Percentiles rank a stretch among this genome's conserved stretches.
phyloP scores from a whole-genome alignment of 495 filamentous ascomycete genomes.

The Neurospora tetrasperma region DNA sequence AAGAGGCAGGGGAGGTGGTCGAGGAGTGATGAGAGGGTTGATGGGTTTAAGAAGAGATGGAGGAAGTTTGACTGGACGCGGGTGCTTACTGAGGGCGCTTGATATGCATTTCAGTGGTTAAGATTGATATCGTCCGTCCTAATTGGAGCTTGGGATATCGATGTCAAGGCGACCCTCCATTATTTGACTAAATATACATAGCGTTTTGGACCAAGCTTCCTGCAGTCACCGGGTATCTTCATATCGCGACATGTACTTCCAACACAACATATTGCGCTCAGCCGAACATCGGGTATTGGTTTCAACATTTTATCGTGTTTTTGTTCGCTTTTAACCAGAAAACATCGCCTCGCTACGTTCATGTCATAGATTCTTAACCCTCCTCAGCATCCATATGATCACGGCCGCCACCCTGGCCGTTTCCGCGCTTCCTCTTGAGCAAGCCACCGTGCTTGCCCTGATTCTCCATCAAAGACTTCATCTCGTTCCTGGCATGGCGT shows the following conservation, averaged over 20 bases:
- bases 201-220: neutral
- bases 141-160: neutral
- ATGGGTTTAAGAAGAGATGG: constrained; percentile 77
- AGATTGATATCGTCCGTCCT: neutral
- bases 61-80: constrained; percentile 94
- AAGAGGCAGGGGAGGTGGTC: constrained; percentile 87
- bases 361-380: constrained; percentile 27
- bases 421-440: constrained; percentile 41
- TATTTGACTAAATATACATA: neutral
- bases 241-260: neutral
- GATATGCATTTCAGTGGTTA: neutral
- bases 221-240: neutral
- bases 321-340: constrained; percentile 1
- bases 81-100: constrained; percentile 44
- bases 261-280: neutral
- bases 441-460: constrained; percentile 53
- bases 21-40: constrained; percentile 60
- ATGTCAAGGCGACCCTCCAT: neutral
- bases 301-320: constrained; percentile 1
- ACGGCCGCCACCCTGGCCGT: constrained; percentile 13
- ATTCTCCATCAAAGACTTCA: constrained; percentile 77
- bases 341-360: neutral
- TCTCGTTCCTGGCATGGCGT: constrained; percentile 64
- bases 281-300: neutral
- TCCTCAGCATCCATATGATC: constrained; percentile 85